Conservation (phyloP, 192 early-diverging fungal species). For the Chytriomyces sp. region DNA sequence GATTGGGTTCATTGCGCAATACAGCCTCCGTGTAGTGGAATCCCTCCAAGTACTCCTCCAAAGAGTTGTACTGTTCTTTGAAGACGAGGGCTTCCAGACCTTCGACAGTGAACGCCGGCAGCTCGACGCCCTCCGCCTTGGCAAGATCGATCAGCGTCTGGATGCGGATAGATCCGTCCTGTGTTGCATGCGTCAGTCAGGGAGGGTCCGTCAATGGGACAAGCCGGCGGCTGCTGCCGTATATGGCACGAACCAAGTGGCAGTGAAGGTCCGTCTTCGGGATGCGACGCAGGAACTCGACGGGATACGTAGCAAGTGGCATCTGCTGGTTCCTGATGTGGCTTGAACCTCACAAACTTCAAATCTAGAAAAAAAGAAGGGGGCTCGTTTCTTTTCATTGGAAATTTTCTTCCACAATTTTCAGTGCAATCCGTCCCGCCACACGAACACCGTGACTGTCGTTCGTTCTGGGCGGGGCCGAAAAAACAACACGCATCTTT, state of each 20-base stretch:
- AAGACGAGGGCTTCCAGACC: slow-evolving; percentile 6
- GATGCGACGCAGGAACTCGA: slow-evolving; percentile 12
- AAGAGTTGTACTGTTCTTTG: neutral
- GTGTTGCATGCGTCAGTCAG: neutral
- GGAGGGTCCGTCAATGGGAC: neutral
- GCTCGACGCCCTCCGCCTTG: neutral
- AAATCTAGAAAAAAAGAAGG: too few relatives aligned
- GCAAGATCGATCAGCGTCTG: slow-evolving; percentile 14
- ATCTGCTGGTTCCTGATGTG: too few relatives aligned
- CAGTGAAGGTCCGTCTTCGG: slow-evolving; percentile 26
- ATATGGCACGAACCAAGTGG: slow-evolving; percentile 7
- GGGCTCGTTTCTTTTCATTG: too few relatives aligned
- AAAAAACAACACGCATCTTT: too few relatives aligned
- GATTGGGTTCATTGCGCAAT: neutral
- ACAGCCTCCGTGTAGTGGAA: slow-evolving; percentile 13
- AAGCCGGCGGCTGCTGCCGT: neutral
- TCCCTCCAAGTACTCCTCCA: slow-evolving; percentile 27
- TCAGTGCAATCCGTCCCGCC: too few relatives aligned
- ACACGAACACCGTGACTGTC: too few relatives aligned
- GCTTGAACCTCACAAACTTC: too few relatives aligned
- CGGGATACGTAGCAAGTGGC: slow-evolving; percentile 1
- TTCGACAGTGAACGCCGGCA: slow-evolving; percentile 1
- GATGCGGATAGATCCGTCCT: slow-evolving; percentile 24
- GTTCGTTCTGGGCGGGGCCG: too few relatives aligned
- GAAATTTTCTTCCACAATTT: too few relatives aligned